phyloP scores from a whole-genome alignment of 2,329 filamentous ascomycete species.

The Thielaviopsis cerberus region DNA sequence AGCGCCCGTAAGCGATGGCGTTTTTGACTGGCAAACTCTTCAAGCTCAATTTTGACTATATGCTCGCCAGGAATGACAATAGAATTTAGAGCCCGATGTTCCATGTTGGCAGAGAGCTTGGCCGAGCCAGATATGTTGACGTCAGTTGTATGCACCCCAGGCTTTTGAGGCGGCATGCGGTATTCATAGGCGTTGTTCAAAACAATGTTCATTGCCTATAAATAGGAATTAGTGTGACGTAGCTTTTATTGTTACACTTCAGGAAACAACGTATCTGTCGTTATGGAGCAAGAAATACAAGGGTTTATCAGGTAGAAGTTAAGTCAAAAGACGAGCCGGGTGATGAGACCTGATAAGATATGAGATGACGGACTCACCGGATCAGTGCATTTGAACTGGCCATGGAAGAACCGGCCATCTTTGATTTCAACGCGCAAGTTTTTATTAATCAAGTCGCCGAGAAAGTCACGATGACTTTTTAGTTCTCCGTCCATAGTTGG shows the following conservation, averaged over 20 bases:
- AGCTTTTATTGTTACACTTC: too few relatives aligned
- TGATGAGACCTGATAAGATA: too few relatives aligned
- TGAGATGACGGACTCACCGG: conserved; percentile 48
- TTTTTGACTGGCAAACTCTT: conserved; percentile 48
- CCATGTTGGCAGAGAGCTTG: conserved; percentile 9
- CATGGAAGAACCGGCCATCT: conserved; percentile 75
- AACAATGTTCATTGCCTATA: conserved; percentile 75
- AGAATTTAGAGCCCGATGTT: conserved; percentile 54
- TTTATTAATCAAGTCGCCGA: conserved; percentile 45
- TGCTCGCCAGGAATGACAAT: conserved; percentile 77
- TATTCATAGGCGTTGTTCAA: conserved; percentile 79
- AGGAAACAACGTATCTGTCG: background rate
- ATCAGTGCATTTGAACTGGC: conserved; percentile 87
- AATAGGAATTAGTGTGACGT: background rate
- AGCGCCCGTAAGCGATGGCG: conserved; percentile 12
- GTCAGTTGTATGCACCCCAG: conserved; percentile 15
- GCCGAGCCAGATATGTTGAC: background rate
- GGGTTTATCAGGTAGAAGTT: too few relatives aligned
- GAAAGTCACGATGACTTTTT: conserved; percentile 1
- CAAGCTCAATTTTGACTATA: conserved; percentile 73
- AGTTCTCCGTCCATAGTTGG: background rate
- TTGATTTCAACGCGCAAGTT: conserved; percentile 61
- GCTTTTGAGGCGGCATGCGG: conserved; percentile 45
- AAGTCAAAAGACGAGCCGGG: conserved; percentile 13
- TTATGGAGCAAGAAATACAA: too few relatives aligned